phyloP scores from a whole-genome alignment of 257 asterid species.

The Perilla frutescens region DNA sequence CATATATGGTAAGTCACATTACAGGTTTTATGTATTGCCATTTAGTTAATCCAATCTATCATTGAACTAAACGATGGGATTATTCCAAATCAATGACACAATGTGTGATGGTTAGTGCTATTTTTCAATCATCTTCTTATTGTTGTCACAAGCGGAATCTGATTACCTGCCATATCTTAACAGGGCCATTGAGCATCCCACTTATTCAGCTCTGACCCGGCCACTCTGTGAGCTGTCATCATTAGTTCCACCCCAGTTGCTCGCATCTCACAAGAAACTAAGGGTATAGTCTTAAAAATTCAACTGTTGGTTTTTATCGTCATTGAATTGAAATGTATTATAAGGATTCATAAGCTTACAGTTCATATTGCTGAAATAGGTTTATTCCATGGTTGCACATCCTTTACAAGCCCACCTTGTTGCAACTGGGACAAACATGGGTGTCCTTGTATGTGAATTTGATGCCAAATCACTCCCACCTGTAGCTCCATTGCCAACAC shows the following conservation, averaged over 20 bases:
- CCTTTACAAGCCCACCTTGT: constrained; percentile 96
- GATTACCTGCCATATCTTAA: constrained; percentile 38
- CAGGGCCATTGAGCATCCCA: constrained; percentile 99
- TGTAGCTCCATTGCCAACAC: constrained; percentile 85
- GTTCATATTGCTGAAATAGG: constrained; percentile 51
- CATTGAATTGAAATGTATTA: constrained; percentile 7
- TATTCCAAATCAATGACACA: constrained; percentile 1
- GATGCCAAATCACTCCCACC: constrained; percentile 96
- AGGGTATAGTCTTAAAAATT: constrained; percentile 60
- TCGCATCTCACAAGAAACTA: constrained; percentile 95
- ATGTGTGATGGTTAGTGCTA: constrained; percentile 27
- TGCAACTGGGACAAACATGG: constrained; percentile 97
- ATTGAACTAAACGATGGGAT: constrained; percentile 15
- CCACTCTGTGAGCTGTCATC: constrained; percentile 97
- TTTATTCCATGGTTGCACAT: constrained; percentile 96
- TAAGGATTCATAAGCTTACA: constrained; percentile 22
- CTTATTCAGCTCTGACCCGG: constrained; percentile 97
- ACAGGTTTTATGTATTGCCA: constrained; percentile 14
- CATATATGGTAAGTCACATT: constrained; percentile 77
- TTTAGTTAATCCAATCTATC: neutral
- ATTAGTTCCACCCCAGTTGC: constrained; percentile 90
- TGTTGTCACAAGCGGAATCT: constrained; percentile 33
- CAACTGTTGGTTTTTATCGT: constrained; percentile 14
- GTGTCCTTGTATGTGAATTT: constrained; percentile 93
- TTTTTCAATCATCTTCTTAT: constrained; percentile 15